Base-by-base conservation (phyloP, 306 rosid genomes). In the Cicer judaicum region DNA sequence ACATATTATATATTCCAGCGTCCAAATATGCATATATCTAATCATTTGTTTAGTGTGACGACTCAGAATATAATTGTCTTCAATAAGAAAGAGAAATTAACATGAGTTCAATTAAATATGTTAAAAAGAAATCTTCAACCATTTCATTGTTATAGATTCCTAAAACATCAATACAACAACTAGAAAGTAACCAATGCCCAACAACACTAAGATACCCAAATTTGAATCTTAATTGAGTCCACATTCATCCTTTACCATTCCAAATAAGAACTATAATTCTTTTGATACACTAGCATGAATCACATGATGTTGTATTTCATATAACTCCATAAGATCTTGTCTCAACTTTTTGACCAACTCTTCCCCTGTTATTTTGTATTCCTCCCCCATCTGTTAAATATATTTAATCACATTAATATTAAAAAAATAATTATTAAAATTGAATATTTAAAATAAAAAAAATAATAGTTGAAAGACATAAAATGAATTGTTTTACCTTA, bases 231-330 rank as follows among this genome's bases (percentile, higher is more conserved):
- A 24, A 24, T 24, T 24, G 29, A 24, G 7, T 68, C 18, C 59
- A 67, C 2, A 7, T 53, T 39, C 39, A 40, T 55, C 4, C 76
- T 41, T 13, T 14, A 7, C 19, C 18, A 53, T 52, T n/a, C 4
- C 12, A 47, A 48, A 5, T 48, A 48, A 47, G 38, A 15, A 52
- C 47, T 50, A 10, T 15, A 50, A 69, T 15, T 49, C 14, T 29
- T 12, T 38, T 19, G 76, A 72, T 72, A 72, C 76, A 56, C 69
- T 47, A 73, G 78, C 78, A 59, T 46, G 70, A 38, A 73, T 56
- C 80, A 65, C 39, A 10, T 13, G 8, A 10, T 48, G 8, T 29
- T 10, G 2, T 36, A 53, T 34, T 8, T 65, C 67, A 24, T 53
- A 44, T 8, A 44, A n/a, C 46, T 65, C 42, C 57, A 76, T 10